Evolutionary conservation across 176 grass and related monocot species (phyloP), one percentile per base, ranked within the genome.

Genomic region (Miscanthus lutarioriparius): DNA sequence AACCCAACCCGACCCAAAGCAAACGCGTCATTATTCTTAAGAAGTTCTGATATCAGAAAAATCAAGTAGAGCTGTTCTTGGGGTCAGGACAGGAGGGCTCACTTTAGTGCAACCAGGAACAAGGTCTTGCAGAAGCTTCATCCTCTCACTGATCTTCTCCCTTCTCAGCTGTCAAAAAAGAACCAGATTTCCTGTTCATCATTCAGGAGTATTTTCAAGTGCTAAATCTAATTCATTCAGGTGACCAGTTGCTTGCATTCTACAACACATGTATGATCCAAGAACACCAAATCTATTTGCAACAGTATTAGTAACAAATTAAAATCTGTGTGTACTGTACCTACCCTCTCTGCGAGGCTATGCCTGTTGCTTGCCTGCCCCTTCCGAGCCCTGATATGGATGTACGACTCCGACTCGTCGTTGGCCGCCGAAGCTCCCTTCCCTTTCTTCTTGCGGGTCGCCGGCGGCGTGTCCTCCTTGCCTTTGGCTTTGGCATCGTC

Each of bases 61-160:
- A 40, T 53, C 40, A 14, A 16, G 22, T 8, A 8, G 0, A 77
- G 22, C 19, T 14, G 14, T 37, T 58, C 40, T 63, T 27, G 5
- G 10, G 19, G 15, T 7, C 11, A 75, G 36, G 26, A 48, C n/a
- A n/a, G n/a, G n/a, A n/a, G n/a, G 7, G 16, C 78, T 65, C 66
- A 93, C 94, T 86, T 96, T 89, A 86, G 80, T 91, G 86, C 94
- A 96, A 32, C 94, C 78, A 62, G 94, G 94, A 78, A 96, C 94
- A 83, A 93, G 86, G 76, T 96, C 87, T 84, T 95, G 92, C 82
- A 95, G 92, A 72, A 95, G 87, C 64, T 84, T 89, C 92, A 95
- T 95, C 80, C 94, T 91, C 63, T 93, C 91, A 10, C 84, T 83
- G 40, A 96, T 96, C 84, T 93, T 96, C 82, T 96, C 94, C 83